A percentile compares a stretch with the other conserved stretches of the same genome.
These are phyloP conservation scores for Xylariomycetidae sp. DNA, from an alignment of 2,329 filamentous ascomycete genomes.

Conservation along the genomic window DNA sequence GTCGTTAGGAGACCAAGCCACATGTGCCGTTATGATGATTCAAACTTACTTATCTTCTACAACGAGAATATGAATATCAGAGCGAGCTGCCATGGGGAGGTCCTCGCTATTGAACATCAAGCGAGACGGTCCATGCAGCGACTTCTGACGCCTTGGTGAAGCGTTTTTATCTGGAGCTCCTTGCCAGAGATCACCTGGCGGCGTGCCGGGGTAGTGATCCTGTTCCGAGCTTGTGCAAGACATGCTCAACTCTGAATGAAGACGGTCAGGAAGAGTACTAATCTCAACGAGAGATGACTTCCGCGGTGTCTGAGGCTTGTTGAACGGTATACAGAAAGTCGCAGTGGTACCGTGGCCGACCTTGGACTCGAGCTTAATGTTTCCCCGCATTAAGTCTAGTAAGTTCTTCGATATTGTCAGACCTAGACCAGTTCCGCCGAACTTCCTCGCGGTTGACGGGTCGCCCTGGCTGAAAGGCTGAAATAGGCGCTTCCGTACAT, in stretches of 20 bases:
- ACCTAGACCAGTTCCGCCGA: slow-evolving; percentile 73
- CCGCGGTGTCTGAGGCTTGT: slow-evolving; percentile 54
- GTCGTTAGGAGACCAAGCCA: slow-evolving; percentile 11
- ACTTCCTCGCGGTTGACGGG: slow-evolving; percentile 71
- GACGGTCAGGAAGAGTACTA: slow-evolving; percentile 60
- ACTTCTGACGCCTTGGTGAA: slow-evolving; percentile 24
- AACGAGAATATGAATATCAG: slow-evolving; percentile 64
- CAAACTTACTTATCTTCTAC: slow-evolving; percentile 79
- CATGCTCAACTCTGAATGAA: slow-evolving; percentile 59
- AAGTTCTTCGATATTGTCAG: slow-evolving; percentile 79
- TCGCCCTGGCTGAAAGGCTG: slow-evolving; percentile 80
- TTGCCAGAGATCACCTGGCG: slow-evolving; percentile 28
- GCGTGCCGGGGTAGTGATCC: slow-evolving; percentile 42
- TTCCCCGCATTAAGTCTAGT: slow-evolving; percentile 72
- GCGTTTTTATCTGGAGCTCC: slow-evolving; percentile 20
- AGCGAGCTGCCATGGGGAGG: slow-evolving; percentile 52
- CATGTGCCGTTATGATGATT: no score
- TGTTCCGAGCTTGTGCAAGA: slow-evolving; percentile 66
- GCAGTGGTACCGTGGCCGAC: slow-evolving; percentile 67
- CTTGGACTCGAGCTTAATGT: slow-evolving; percentile 65
- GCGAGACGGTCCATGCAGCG: slow-evolving; percentile 28
- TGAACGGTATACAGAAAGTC: slow-evolving; percentile 73
- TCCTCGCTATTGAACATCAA: slow-evolving; percentile 35
- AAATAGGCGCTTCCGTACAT: slow-evolving; percentile 68
- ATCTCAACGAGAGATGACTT: slow-evolving; percentile 54